Evolutionary conservation across 441 rosid genomes (phyloP).

Genomic region (Gossypium trilobum): DNA sequence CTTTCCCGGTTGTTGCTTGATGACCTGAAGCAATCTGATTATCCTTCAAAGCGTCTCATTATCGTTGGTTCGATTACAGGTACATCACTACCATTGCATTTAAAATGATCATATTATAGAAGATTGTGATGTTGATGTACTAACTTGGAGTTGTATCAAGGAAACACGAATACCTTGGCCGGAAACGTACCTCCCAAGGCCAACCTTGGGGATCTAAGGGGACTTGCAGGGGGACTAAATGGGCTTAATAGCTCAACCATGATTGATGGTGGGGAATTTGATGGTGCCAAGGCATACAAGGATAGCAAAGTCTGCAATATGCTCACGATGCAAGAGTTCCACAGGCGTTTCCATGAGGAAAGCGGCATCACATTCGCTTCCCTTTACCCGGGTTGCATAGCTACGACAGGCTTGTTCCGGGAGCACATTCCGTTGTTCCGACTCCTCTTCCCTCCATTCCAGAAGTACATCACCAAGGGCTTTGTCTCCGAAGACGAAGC

Average conservation of each 20-base stretch:
- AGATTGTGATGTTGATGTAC: neutral
- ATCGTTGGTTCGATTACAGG: constrained; percentile 94
- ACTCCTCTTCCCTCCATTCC: constrained; percentile 80
- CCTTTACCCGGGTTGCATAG: constrained; percentile 90
- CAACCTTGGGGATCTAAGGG: constrained; percentile 80
- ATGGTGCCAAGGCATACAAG: constrained; percentile 96
- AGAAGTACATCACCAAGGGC: constrained; percentile 86
- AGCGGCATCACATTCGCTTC: constrained; percentile 75
- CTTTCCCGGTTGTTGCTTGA: constrained; percentile 69
- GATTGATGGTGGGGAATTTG: constrained; percentile 87
- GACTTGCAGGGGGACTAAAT: constrained; percentile 60
- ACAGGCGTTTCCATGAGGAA: constrained; percentile 75
- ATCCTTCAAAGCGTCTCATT: constrained; percentile 72
- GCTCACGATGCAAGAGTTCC: constrained; percentile 88
- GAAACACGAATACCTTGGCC: constrained; percentile 93
- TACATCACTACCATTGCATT: constrained; percentile 12
- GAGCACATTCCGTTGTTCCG: constrained; percentile 74
- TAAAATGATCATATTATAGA: neutral
- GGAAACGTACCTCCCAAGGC: constrained; percentile 97
- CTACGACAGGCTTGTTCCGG: constrained; percentile 82
- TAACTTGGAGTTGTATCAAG: constrained; percentile 27
- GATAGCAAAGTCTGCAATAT: constrained; percentile 97
- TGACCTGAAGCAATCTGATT: constrained; percentile 62
- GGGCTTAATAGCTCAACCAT: constrained; percentile 71
- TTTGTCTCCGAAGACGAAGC: constrained; percentile 85